Evolutionary conservation across 768 basidiomycete genomes (phyloP).

Genomic region (Mycena maculata): DNA sequence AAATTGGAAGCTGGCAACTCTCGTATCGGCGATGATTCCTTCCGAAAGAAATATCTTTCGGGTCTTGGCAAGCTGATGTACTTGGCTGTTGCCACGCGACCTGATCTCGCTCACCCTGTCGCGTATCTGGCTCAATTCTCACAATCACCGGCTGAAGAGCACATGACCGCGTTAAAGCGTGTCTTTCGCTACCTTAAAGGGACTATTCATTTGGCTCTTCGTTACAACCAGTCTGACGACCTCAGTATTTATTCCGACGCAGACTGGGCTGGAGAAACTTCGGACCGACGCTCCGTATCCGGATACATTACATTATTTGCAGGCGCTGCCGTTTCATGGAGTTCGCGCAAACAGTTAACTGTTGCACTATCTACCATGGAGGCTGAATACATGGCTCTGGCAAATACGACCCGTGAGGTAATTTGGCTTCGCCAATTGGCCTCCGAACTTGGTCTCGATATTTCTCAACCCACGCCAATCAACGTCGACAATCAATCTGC

Average conservation of each 20-base stretch:
- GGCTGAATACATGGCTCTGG: conserved; percentile 13
- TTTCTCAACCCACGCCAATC: too few species aligned
- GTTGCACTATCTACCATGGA: too few species aligned
- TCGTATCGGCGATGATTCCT: neutral
- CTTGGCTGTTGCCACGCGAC: neutral
- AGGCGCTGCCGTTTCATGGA: neutral
- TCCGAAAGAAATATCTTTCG: conserved; percentile 1
- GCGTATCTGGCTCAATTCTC: conserved; percentile 7
- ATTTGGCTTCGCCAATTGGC: too few species aligned
- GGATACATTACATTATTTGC: conserved; percentile 2
- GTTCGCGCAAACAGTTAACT: conserved; percentile 8
- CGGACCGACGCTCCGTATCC: neutral
- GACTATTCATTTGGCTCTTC: neutral
- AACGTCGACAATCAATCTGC: too few species aligned
- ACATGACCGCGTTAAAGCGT: too few species aligned
- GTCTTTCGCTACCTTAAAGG: neutral
- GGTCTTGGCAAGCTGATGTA: conserved; percentile 8
- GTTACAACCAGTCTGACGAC: conserved; percentile 4
- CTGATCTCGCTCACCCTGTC: neutral
- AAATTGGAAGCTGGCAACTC: neutral
- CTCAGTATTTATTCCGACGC: neutral
- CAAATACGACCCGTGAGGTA: conserved; percentile 1
- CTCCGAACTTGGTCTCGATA: too few species aligned
- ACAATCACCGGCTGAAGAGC: neutral
- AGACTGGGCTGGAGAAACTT: conserved; percentile 3